Evolutionary conservation across 768 basidiomycete species (phyloP).

Genomic region (Termitomyces sp.): DNA sequence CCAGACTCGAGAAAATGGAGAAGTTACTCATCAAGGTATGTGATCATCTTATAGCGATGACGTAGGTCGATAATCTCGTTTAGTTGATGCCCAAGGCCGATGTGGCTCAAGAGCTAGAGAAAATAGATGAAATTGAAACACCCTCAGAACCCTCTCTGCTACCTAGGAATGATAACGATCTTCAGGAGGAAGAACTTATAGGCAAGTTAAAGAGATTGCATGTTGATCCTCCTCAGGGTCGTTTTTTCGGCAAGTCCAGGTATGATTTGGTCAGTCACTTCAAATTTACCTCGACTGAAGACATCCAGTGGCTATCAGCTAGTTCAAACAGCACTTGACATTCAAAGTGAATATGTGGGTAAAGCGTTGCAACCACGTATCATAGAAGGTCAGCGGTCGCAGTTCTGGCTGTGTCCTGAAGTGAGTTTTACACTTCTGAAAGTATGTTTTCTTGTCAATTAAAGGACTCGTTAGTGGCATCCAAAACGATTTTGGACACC

Average conservation of each 20-base stretch:
- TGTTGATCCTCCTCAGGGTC: constrained; percentile 29
- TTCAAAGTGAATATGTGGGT: constrained; percentile 50
- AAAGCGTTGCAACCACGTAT: constrained; percentile 18
- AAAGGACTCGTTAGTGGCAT: constrained; percentile 25
- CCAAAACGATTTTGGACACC: constrained; percentile 16
- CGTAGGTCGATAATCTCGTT: constrained; percentile 13
- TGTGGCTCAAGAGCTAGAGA: constrained; percentile 52
- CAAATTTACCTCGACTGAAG: background rate
- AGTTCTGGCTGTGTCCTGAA: constrained; percentile 38
- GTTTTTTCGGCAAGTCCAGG: constrained; percentile 49
- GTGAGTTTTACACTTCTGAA: background rate
- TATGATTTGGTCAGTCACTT: constrained; percentile 4
- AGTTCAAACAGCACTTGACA: constrained; percentile 47
- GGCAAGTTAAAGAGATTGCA: constrained; percentile 29
- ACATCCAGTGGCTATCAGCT: constrained; percentile 40
- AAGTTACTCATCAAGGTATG: constrained; percentile 46
- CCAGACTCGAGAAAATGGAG: constrained; percentile 60
- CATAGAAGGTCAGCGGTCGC: constrained; percentile 28
- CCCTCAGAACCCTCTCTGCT: constrained; percentile 26
- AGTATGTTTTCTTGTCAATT: background rate
- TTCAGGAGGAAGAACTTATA: constrained; percentile 20
- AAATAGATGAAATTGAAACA: constrained; percentile 29
- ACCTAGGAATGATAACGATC: constrained; percentile 28
- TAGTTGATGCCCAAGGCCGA: constrained; percentile 55
- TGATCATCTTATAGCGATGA: background rate